Percentiles rank a stretch among this genome's conserved stretches.
Conservation (phyloP, 1,284 basidiomycete genomes). For the Pseudozyma thailandica region DNA sequence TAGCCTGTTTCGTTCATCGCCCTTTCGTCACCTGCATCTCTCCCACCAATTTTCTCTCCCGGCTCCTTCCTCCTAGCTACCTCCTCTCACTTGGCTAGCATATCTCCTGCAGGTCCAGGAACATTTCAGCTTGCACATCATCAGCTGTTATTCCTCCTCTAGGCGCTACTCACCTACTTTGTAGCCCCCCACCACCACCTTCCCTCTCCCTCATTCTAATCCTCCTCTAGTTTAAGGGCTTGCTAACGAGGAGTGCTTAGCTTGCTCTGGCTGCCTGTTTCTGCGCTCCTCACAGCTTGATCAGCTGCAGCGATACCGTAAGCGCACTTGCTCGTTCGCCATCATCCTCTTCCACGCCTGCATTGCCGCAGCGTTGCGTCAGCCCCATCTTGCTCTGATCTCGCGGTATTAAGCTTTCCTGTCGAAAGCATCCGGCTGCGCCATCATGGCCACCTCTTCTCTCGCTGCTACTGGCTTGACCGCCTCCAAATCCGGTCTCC, state of each 20-base stretch:
- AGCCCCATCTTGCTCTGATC: too few species aligned
- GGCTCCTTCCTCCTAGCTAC: neutral
- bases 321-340: too few species aligned
- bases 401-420: too few species aligned
- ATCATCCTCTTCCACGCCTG: too few species aligned
- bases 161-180: neutral
- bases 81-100: constrained; percentile 2
- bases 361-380: too few species aligned
- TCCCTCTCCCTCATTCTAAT: neutral
- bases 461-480: constrained; percentile 49
- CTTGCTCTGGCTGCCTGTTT: neutral
- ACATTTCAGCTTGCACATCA: neutral
- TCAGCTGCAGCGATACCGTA: neutral
- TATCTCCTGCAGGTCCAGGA: neutral
- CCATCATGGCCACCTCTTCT: constrained; percentile 38
- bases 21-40: constrained; percentile 1
- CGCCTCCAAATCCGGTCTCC: constrained; percentile 37
- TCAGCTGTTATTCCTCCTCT: neutral
- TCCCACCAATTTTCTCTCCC: constrained; percentile 3
- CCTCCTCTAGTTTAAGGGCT: neutral
- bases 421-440: neutral
- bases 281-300: neutral
- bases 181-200: neutral
- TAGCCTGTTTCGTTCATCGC: constrained; percentile 2
- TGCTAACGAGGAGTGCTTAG: neutral